Evolutionary conservation across 2,329 filamentous ascomycete genomes (phyloP).

Genomic region (Massarina eburnea): DNA sequence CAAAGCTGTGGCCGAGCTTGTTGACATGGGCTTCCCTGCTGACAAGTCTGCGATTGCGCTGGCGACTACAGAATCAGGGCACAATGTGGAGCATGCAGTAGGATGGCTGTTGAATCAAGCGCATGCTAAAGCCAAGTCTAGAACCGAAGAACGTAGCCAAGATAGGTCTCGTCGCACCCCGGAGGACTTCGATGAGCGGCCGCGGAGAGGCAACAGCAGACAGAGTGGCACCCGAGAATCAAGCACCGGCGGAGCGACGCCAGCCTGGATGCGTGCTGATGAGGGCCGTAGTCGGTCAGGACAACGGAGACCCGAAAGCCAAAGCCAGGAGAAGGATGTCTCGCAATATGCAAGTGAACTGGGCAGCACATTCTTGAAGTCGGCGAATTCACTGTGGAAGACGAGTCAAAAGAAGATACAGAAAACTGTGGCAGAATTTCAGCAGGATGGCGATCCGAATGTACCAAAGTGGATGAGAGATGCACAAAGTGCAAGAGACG

Average conservation of each 20-base stretch:
- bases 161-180: slow-evolving; percentile 26
- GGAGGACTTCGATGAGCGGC: slow-evolving; percentile 27
- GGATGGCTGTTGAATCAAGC: slow-evolving; percentile 90
- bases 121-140: slow-evolving; percentile 78
- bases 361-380: slow-evolving; percentile 84
- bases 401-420: slow-evolving; percentile 89
- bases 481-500: slow-evolving; percentile 48
- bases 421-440: slow-evolving; percentile 86
- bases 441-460: slow-evolving; percentile 68
- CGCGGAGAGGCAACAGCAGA: slow-evolving; percentile 25
- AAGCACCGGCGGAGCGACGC: slow-evolving; percentile 43
- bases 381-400: slow-evolving; percentile 94
- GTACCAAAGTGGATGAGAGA: slow-evolving; percentile 97
- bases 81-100: slow-evolving; percentile 83
- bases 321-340: slow-evolving; percentile 68
- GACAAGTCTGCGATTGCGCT: slow-evolving; percentile 82
- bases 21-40: slow-evolving; percentile 91
- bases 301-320: slow-evolving; percentile 54
- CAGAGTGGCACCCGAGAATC: slow-evolving; percentile 31
- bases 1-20: slow-evolving; percentile 79
- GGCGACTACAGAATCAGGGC: slow-evolving; percentile 74
- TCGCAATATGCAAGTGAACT: slow-evolving; percentile 80
- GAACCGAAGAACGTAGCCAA: slow-evolving; percentile 49
- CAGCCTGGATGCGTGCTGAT: slow-evolving; percentile 66
- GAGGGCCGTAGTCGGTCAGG: slow-evolving; percentile 53